These are phyloP conservation scores for Bacterosira constricta DNA, from an alignment of 108 stramenopile species.

Conservation along the genomic window DNA sequence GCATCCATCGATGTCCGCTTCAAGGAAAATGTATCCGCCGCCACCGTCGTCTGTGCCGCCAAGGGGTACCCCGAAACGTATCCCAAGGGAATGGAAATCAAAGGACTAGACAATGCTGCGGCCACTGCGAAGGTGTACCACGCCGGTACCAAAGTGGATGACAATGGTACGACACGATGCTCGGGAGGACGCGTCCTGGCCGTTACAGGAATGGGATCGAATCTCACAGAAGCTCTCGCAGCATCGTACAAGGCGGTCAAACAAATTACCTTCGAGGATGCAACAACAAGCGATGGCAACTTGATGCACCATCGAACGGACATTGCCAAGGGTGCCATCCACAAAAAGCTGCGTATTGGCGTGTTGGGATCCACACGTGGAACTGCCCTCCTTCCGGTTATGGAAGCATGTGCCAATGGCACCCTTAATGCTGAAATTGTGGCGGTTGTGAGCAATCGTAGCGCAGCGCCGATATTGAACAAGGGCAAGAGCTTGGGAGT, in stretches of 20 bases:
- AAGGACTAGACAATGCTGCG: constrained; percentile 75
- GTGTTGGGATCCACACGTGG: constrained; percentile 97
- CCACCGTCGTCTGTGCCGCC: constrained; percentile 96
- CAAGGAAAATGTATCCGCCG: constrained; percentile 78
- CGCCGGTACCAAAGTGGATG: constrained; percentile 89
- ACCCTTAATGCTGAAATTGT: constrained; percentile 89
- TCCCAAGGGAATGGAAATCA: constrained; percentile 96
- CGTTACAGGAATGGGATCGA: constrained; percentile 88
- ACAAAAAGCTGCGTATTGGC: constrained; percentile 86
- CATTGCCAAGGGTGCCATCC: constrained; percentile 80
- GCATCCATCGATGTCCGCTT: constrained; percentile 82
- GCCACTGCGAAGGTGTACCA: constrained; percentile 91
- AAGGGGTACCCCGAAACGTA: constrained; percentile 92
- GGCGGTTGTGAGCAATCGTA: constrained; percentile 91
- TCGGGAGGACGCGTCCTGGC: constrained; percentile 97
- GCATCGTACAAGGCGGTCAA: constrained; percentile 87
- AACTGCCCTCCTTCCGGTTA: constrained; percentile 91
- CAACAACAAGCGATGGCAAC: constrained; percentile 23
- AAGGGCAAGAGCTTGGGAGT: constrained; percentile 87
- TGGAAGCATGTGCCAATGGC: constrained; percentile 89
- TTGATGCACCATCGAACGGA: constrained; percentile 87
- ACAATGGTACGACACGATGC: constrained; percentile 69
- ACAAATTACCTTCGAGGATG: constrained; percentile 64
- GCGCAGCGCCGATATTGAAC: constrained; percentile 82
- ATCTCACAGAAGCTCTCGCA: constrained; percentile 81